These are phyloP conservation scores for Phytopythium ostracodes DNA, from an alignment of 352 stramenopile species.

Conservation along the genomic window DNA sequence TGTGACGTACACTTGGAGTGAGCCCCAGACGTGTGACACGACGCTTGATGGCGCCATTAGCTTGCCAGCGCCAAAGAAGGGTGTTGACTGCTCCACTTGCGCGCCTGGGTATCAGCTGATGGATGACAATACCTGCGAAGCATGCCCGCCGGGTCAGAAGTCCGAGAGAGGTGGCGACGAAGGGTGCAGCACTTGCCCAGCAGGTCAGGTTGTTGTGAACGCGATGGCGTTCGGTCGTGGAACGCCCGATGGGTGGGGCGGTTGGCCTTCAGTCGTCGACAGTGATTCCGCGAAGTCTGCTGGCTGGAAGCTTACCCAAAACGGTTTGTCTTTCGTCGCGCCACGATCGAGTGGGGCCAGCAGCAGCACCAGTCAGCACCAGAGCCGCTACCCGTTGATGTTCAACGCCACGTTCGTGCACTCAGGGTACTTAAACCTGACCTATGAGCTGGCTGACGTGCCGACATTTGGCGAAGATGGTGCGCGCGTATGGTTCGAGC, in stretches of 20 bases:
- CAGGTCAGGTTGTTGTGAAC: conserved; percentile 51
- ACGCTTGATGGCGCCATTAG: conserved; percentile 36
- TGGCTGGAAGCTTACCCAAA: conserved; percentile 69
- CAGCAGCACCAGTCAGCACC: conserved; percentile 16
- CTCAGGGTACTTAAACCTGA: conserved; percentile 56
- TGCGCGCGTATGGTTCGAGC: conserved; percentile 62
- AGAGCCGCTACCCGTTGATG: conserved; percentile 34
- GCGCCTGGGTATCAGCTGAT: conserved; percentile 39
- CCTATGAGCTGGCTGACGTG: conserved; percentile 56
- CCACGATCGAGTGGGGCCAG: neutral
- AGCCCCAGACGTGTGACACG: conserved; percentile 59
- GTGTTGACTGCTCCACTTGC: conserved; percentile 48
- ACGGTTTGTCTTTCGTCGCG: conserved; percentile 40
- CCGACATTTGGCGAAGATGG: conserved; percentile 60
- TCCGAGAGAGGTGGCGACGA: conserved; percentile 18
- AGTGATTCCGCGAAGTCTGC: conserved; percentile 21
- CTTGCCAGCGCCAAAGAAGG: conserved; percentile 31
- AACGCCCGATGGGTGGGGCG: conserved; percentile 50
- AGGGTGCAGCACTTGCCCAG: conserved; percentile 33
- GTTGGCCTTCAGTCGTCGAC: conserved; percentile 60
- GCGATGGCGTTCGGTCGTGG: conserved; percentile 42
- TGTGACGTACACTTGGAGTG: conserved; percentile 59
- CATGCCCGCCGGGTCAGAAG: conserved; percentile 34
- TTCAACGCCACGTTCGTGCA: conserved; percentile 58
- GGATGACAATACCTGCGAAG: conserved; percentile 36